Percentiles rank a stretch among this genome's conserved stretches.
These are phyloP conservation scores for Aspergillus flavus DNA, from an alignment of 2,329 filamentous ascomycete species.

Conservation along the genomic window DNA sequence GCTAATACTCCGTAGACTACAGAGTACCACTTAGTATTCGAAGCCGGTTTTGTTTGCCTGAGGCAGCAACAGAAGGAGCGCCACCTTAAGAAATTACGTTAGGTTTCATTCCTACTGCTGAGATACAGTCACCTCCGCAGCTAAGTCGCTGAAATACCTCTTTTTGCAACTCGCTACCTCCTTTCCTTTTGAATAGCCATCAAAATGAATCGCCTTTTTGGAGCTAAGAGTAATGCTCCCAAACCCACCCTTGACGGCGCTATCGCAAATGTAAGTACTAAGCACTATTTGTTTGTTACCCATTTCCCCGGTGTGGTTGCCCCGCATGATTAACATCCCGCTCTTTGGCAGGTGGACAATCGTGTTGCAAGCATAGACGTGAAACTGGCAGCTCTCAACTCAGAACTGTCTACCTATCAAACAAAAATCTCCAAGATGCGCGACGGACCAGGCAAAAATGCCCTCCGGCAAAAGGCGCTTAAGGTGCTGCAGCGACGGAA, in stretches of 20 bases:
- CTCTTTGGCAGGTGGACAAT: constrained; percentile 65
- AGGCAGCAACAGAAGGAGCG: neutral
- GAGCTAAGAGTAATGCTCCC: constrained; percentile 79
- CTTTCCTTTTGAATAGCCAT: neutral
- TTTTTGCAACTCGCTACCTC: neutral
- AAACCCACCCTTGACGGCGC: constrained; percentile 86
- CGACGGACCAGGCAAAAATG: constrained; percentile 89
- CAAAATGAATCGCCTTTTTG: constrained; percentile 94
- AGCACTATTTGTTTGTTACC: constrained; percentile 16
- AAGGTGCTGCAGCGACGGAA: constrained; percentile 93
- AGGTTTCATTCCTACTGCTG: neutral
- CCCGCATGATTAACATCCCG: constrained; percentile 8
- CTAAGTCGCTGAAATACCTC: neutral
- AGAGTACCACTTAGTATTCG: neutral
- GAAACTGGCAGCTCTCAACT: constrained; percentile 88
- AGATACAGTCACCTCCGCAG: neutral
- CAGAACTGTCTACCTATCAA: constrained; percentile 87
- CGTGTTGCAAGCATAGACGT: constrained; percentile 87
- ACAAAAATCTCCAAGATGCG: constrained; percentile 87
- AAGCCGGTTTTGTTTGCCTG: neutral
- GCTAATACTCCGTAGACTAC: too few relatives aligned
- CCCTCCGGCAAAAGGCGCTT: constrained; percentile 90
- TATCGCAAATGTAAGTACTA: constrained; percentile 69
- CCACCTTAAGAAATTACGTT: neutral
- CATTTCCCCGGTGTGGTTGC: constrained; percentile 4